These are phyloP conservation scores for Eremothecium gossypii DNA, from an alignment of 1,139 yeast species.

Conservation along the genomic window DNA sequence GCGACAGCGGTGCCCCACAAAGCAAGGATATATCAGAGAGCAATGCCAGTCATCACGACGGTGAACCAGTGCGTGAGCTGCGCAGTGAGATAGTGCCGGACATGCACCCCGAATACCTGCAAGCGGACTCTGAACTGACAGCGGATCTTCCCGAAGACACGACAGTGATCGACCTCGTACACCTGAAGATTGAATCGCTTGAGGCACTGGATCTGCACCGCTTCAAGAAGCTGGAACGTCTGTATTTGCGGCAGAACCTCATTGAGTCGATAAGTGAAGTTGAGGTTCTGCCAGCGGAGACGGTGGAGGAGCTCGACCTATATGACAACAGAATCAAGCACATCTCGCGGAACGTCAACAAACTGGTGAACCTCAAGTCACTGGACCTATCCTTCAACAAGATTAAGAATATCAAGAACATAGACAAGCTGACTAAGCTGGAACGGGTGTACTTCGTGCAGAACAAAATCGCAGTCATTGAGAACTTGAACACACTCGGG, in stretches of 20 bases:
- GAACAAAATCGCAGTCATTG: slow-evolving; percentile 70
- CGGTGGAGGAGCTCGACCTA: slow-evolving; percentile 70
- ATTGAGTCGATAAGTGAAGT: slow-evolving; percentile 65
- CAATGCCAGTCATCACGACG: not conserved
- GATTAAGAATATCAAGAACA: slow-evolving; percentile 75
- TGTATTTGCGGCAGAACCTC: slow-evolving; percentile 80
- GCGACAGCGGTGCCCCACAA: not conserved
- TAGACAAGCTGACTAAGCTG: slow-evolving; percentile 54
- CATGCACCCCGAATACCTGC: slow-evolving; percentile 35
- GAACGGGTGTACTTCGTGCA: slow-evolving; percentile 78
- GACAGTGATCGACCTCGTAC: slow-evolving; percentile 66
- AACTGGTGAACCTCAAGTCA: slow-evolving; percentile 46
- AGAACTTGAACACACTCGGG: slow-evolving; percentile 49
- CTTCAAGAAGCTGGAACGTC: slow-evolving; percentile 46
- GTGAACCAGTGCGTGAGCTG: not conserved
- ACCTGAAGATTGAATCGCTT: slow-evolving; percentile 61
- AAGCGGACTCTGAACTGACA: slow-evolving; percentile 52
- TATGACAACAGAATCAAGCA: slow-evolving; percentile 90
- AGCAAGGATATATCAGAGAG: not conserved
- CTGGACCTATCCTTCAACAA: slow-evolving; percentile 88
- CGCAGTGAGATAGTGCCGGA: slow-evolving; percentile 44
- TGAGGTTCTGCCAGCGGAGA: slow-evolving; percentile 47
- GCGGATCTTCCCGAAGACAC: slow-evolving; percentile 52
- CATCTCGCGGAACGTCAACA: slow-evolving; percentile 57
- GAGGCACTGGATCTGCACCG: slow-evolving; percentile 55